Conservation (phyloP, 345 rosid genomes). For the Populus ilicifolia region DNA sequence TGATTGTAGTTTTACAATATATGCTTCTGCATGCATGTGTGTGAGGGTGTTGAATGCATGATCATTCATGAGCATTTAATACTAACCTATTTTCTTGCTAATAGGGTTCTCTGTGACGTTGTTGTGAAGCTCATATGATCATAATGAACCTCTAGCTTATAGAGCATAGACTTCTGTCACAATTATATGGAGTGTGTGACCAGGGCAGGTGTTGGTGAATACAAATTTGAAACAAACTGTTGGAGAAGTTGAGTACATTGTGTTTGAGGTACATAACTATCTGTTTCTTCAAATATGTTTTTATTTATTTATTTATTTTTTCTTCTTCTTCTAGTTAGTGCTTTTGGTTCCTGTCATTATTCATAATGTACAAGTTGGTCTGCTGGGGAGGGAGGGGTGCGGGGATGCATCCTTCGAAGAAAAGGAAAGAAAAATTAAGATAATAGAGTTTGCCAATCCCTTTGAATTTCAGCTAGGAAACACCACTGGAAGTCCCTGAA, state of each 20-base stretch:
- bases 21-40: not conserved
- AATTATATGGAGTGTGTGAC: not conserved
- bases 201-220: not conserved
- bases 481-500: too few species aligned
- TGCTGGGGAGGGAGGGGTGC: too few species aligned
- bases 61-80: not conserved
- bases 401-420: too few species aligned
- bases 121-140: not conserved
- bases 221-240: not conserved
- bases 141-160: not conserved
- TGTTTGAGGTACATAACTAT: not conserved
- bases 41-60: not conserved
- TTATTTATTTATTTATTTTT: too few species aligned
- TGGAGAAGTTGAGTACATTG: not conserved
- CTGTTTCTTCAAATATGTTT: too few species aligned
- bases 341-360: too few species aligned
- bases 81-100: not conserved
- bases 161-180: not conserved
- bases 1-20: not conserved
- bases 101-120: not conserved
- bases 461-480: too few species aligned
- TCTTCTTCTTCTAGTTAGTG: too few species aligned
- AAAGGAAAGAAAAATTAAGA: too few species aligned
- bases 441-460: too few species aligned
- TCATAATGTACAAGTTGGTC: too few species aligned